Evolutionary conservation across 139 green algal genomes (phyloP), one percentile per base, ranked within the genome.

Genomic region (Volvox reticuliferus): DNA sequence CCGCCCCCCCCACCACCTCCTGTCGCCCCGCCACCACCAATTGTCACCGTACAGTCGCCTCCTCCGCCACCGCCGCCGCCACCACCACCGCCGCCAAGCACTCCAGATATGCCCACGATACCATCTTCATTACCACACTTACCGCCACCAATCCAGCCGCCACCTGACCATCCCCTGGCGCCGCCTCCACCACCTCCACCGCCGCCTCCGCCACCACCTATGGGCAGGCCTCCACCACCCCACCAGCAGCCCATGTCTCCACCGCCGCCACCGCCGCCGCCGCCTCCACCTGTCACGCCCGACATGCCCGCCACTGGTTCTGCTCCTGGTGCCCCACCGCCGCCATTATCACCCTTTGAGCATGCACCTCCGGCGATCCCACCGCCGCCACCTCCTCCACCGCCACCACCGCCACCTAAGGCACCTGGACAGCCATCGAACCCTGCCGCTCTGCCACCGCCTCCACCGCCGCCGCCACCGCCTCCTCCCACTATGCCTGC

Each of bases 151-250:
- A 12, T n/a, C 2, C 22, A 44, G 21, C 78, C 78, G 78, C 78
- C 78, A 35, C 78, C 78, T 18, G 80, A 73, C 18, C 33, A 86
- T 16, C 50, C 55, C 16, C 44, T n/a, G 12, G 80, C 62, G 9
- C 32, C 82, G 32, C 82, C 82, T 0, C 32, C 82, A n/a, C 82
- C 82, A 18, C 82, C 82, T 35, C 78, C 78, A 37, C 78, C 78
- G 22, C 78, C 78, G 0, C 82, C 82, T 3, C 82, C 82, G 26
- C 82, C 82, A 22, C 82, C 82, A 32, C 82, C 82, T 26, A 14
- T 61, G 32, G 55, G 28, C 55, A 28, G 36, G 78, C 78, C 80
- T 17, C 80, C 80, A 26, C n/a, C 80, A 30, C 80, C 80, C 0
- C 13, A 75, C 16, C 14, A 26, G 28, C 2, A 19, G n/a, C 28